These are phyloP conservation scores for Solanum hybrid DNA, from an alignment of 305 asterid species.

Conservation along the genomic window DNA sequence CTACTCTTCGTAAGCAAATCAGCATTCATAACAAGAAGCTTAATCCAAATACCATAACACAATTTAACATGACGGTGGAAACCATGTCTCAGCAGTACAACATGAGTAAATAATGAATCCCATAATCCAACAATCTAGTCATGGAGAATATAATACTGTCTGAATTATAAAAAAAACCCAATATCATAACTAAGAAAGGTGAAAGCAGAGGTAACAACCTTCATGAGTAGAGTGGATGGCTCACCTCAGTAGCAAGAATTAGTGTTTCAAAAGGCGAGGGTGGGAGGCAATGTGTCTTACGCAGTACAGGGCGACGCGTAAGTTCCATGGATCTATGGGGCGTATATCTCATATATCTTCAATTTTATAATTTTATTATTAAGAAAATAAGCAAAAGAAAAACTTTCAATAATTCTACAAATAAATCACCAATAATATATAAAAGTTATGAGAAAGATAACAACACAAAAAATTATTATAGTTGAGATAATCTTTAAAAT, in stretches of 20 bases:
- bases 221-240: not conserved
- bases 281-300: not conserved
- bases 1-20: no score
- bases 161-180: not conserved
- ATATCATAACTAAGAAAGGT: not conserved
- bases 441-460: no score
- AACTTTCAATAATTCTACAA: not conserved
- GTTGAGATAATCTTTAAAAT: not conserved
- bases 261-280: not conserved
- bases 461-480: not conserved
- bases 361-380: no score
- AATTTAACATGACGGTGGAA: not conserved
- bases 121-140: not conserved
- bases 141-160: not conserved
- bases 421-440: not conserved
- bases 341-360: not conserved
- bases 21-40: not conserved
- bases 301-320: not conserved
- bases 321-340: not conserved
- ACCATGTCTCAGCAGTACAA: not conserved
- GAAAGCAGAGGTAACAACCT: not conserved
- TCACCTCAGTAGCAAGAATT: not conserved
- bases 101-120: not conserved
- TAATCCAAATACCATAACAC: not conserved
- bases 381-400: not conserved